Percentiles rank a stretch among this genome's conserved stretches.
Conservation (phyloP, 2,329 filamentous ascomycete species). For the Apiospora koreana region DNA sequence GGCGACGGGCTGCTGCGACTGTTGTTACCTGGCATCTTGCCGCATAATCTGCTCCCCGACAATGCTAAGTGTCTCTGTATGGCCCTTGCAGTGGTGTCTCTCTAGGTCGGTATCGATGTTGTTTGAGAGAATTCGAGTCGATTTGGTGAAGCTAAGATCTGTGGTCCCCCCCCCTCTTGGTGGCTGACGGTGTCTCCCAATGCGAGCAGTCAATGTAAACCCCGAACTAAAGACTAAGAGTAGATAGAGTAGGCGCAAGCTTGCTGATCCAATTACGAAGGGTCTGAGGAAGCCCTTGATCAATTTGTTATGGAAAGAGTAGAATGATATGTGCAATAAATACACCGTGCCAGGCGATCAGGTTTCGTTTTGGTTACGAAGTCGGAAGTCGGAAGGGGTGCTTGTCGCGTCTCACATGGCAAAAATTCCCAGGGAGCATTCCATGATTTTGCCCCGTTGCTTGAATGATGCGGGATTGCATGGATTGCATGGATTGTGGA, state of each 20-base stretch:
- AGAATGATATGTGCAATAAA: not conserved
- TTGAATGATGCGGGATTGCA: constrained; percentile 8
- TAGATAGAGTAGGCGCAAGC: not conserved
- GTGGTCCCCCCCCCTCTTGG: not conserved
- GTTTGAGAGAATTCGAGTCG: not conserved
- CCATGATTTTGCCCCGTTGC: constrained; percentile 5
- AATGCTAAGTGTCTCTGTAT: not conserved
- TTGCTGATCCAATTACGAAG: not conserved
- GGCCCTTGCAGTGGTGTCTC: not conserved
- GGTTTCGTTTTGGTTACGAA: not conserved
- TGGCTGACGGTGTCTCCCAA: not conserved
- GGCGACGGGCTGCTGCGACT: constrained; percentile 12
- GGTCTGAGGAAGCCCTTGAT: not conserved
- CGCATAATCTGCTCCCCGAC: not conserved
- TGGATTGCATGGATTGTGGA: not conserved
- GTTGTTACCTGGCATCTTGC: constrained; percentile 11
- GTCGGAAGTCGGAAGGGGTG: no score
- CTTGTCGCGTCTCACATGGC: constrained; percentile 6
- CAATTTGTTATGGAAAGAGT: not conserved
- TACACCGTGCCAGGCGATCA: not conserved
- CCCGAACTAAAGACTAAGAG: no score
- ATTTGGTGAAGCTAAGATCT: not conserved
- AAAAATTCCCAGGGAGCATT: not conserved
- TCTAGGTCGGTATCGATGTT: not conserved
- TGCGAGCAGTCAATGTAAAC: no score